Base-by-base conservation (phyloP, 441 rosid species). In the Croton setiger region DNA sequence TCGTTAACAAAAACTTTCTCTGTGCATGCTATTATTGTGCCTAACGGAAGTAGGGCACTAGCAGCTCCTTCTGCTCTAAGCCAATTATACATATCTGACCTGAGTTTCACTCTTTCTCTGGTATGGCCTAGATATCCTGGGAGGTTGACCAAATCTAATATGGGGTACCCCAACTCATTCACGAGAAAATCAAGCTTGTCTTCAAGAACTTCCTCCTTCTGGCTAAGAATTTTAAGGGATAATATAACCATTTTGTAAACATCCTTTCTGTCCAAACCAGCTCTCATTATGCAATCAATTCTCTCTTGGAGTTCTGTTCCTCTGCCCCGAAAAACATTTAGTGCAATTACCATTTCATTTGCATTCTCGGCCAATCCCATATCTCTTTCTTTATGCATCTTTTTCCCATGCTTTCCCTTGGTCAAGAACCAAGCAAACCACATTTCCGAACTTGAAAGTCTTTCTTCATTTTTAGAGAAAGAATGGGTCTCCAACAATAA, bases 81-180 rank as follows among this genome's bases (percentile, higher is more conserved):
- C 96, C 98, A 93, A 74, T 72, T 69, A 63, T 74, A 84, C 96
- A 93, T 88, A 14, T 74, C 72, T 44, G 83, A 51, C 71, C 96
- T 82, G 18, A 88, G 78, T 74, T 82, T 81, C 63, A 87, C 79
- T 73, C 93, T 80, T 55, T 71, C 64, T 7, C 55, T 74, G 4
- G 87, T 85, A 67, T 78, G 86, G 57, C 52, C 63, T 33, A 91
- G 83, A 81, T 73, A 89, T 35, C 86, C 69, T 23, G 96, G 96
- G 76, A 84, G 91, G 36, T 70, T n/a, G n/a, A n/a, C n/a, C n/a
- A n/a, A n/a, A n/a, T n/a, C n/a, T n/a, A n/a, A n/a, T n/a, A n/a
- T n/a, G n/a, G n/a, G n/a, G n/a, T n/a, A n/a, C n/a, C n/a, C n/a
- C n/a, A n/a, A n/a, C n/a, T n/a, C n/a, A n/a, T n/a, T n/a, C n/a